phyloP scores from a whole-genome alignment of 768 basidiomycete genomes.

The Russula dissimulans region DNA sequence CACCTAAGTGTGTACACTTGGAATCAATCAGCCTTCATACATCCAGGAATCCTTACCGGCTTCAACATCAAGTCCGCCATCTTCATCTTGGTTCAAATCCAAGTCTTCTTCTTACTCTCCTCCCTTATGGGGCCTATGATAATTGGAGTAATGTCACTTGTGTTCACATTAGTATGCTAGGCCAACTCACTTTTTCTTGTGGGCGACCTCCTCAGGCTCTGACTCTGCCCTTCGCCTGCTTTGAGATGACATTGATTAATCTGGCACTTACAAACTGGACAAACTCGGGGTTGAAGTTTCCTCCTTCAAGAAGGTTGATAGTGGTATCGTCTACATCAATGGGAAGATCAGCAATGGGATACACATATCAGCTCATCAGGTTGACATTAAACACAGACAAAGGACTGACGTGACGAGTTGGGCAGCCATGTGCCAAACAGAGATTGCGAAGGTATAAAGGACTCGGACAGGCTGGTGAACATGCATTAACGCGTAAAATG shows the following conservation, averaged over 20 bases:
- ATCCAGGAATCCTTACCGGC: conserved; percentile 19
- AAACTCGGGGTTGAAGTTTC: background rate
- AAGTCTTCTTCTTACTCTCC: conserved; percentile 25
- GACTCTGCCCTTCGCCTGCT: conserved; percentile 14
- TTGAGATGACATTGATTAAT: conserved; percentile 1
- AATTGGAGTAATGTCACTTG: conserved; percentile 17
- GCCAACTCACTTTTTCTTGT: conserved; percentile 25
- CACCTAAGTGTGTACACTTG: conserved; percentile 15
- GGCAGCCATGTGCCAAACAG: background rate
- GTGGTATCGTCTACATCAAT: background rate
- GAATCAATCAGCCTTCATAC: background rate
- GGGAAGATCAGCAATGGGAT: background rate
- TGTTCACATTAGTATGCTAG: conserved; percentile 10
- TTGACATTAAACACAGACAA: background rate
- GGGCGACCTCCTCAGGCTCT: conserved; percentile 2
- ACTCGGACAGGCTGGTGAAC: conserved; percentile 5
- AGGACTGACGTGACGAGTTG: background rate
- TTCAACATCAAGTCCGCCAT: conserved; percentile 22
- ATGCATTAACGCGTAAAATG: too few relatives aligned
- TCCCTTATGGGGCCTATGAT: conserved; percentile 21
- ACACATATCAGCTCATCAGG: background rate
- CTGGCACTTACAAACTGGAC: conserved; percentile 12
- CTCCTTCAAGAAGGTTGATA: background rate
- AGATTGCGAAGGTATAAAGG: background rate
- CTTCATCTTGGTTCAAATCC: conserved; percentile 22